phyloP scores from a whole-genome alignment of 176 grass and related monocot genomes.

The sorghum (Sorghum bicolor) region DNA sequence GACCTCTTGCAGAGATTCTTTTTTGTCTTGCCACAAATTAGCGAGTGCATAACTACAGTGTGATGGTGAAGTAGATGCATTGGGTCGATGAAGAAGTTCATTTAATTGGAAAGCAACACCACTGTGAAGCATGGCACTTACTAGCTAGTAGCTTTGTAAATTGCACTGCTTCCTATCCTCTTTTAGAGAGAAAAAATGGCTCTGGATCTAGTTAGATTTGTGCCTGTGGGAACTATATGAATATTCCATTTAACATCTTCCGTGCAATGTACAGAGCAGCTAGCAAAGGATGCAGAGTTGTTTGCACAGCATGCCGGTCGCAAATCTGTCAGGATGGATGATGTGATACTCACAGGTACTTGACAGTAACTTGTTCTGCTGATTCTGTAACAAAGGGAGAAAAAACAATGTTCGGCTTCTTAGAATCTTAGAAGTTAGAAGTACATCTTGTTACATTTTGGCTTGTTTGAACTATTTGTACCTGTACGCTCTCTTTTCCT shows the following conservation, averaged over 20 bases:
- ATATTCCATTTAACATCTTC: conserved; percentile 17
- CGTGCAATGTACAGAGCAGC: conserved; percentile 56
- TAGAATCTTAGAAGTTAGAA: background rate
- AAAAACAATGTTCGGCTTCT: background rate
- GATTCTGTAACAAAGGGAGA: background rate
- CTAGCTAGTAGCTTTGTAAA: background rate
- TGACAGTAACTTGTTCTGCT: conserved; percentile 3
- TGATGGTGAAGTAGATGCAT: background rate
- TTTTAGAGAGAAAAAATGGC: background rate
- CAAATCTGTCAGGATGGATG: conserved; percentile 84
- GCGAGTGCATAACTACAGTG: background rate
- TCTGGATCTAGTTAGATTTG: conserved; percentile 13
- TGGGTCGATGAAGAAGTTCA: conserved; percentile 8
- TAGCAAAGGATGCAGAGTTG: conserved; percentile 79
- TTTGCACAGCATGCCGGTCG: conserved; percentile 86
- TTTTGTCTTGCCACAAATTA: background rate
- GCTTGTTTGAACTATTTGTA: background rate
- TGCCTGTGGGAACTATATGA: background rate
- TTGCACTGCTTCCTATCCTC: background rate
- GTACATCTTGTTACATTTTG: background rate
- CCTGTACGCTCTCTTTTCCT: background rate
- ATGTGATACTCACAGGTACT: conserved; percentile 82
- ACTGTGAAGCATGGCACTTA: background rate
- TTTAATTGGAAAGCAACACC: background rate
- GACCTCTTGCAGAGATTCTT: background rate